Conservation (phyloP, 1,284 basidiomycete species). For the Fomitopsis palustris region DNA sequence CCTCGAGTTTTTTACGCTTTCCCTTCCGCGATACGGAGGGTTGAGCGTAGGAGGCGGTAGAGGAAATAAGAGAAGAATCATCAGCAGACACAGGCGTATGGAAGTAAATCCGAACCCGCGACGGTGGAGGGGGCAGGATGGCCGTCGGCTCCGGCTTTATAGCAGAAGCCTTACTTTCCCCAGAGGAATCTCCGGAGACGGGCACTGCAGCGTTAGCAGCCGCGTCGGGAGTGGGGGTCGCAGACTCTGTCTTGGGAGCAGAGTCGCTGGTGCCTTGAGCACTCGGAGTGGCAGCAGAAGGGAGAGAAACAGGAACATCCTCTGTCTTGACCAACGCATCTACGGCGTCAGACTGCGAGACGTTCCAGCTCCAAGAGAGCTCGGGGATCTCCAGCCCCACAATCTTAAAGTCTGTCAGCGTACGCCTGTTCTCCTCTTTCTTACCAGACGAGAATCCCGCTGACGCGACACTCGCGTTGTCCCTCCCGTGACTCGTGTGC, state of each 20-base stretch:
- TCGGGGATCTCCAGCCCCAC: slow-evolving; percentile 80
- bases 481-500: slow-evolving; percentile 29
- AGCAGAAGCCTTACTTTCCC: slow-evolving; percentile 7
- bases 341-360: slow-evolving; percentile 34
- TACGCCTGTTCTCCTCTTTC: slow-evolving; percentile 79
- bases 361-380: slow-evolving; percentile 73
- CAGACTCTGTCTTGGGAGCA: slow-evolving; percentile 17
- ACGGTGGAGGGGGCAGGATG: slow-evolving; percentile 50
- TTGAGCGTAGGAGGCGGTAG: slow-evolving; percentile 39
- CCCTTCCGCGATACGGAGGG: slow-evolving; percentile 64
- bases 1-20: slow-evolving; percentile 79
- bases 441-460: slow-evolving; percentile 44
- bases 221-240: slow-evolving; percentile 4
- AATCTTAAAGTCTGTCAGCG: slow-evolving; percentile 95
- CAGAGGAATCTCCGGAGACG: slow-evolving; percentile 13
- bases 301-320: slow-evolving; percentile 13
- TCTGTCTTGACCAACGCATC: slow-evolving; percentile 25
- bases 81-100: slow-evolving; percentile 79
- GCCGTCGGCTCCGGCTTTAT: slow-evolving; percentile 30
- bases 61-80: slow-evolving; percentile 68
- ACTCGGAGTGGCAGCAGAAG: slow-evolving; percentile 13
- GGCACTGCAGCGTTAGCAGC: background rate
- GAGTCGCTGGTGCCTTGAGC: slow-evolving; percentile 15
- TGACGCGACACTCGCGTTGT: slow-evolving; percentile 30
- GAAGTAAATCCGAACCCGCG: slow-evolving; percentile 83